These are phyloP conservation scores for Xanthoconium stramineum DNA, from an alignment of 768 basidiomycete species.

Conservation along the genomic window DNA sequence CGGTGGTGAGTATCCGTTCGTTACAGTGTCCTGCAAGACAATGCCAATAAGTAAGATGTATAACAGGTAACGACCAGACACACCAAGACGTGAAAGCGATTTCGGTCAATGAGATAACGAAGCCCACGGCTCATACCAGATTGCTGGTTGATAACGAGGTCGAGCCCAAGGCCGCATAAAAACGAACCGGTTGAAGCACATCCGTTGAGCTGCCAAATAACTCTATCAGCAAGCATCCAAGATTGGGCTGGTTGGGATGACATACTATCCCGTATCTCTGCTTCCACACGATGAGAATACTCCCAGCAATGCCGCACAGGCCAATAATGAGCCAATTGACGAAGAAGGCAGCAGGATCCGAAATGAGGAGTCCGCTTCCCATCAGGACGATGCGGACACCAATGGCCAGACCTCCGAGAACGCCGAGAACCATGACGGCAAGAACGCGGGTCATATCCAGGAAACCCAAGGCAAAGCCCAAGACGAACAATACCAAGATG, in stretches of 20 bases:
- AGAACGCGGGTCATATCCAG: slow-evolving; percentile 48
- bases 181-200: slow-evolving; percentile 65
- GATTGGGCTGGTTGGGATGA: not conserved
- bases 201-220: slow-evolving; percentile 36
- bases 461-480: slow-evolving; percentile 53
- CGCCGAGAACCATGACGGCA: slow-evolving; percentile 45
- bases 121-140: slow-evolving; percentile 62
- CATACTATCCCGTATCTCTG: slow-evolving; percentile 53
- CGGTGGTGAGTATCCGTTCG: slow-evolving; percentile 49
- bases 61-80: slow-evolving; percentile 18
- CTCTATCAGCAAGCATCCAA: slow-evolving; percentile 1
- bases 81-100: slow-evolving; percentile 54
- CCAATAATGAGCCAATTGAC: slow-evolving; percentile 56
- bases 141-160: slow-evolving; percentile 56
- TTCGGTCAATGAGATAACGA: slow-evolving; percentile 61
- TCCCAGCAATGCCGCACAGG: slow-evolving; percentile 40
- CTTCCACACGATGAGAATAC: slow-evolving; percentile 40
- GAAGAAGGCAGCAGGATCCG: slow-evolving; percentile 32
- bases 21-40: slow-evolving; percentile 43
- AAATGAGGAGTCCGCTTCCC: slow-evolving; percentile 46
- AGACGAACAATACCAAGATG: slow-evolving; percentile 45
- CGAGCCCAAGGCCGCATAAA: slow-evolving; percentile 51
- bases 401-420: slow-evolving; percentile 55
- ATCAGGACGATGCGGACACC: slow-evolving; percentile 55
- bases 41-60: not conserved